Conservation (phyloP, 306 rosid genomes). For the Medicago ruthenica region DNA sequence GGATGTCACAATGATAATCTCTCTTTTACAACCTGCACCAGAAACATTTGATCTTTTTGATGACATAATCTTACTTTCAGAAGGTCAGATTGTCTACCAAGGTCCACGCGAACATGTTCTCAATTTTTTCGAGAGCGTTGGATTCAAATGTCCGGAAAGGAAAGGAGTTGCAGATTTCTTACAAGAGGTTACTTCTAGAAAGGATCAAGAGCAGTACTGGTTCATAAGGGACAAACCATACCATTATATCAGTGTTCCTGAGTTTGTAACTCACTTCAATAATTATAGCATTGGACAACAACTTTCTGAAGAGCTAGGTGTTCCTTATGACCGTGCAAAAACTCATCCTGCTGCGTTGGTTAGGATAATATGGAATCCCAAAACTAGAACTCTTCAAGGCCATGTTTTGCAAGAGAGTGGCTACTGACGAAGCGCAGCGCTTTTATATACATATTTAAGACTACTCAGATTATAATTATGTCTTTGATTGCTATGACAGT, state of each 20-base stretch:
- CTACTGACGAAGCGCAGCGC: conserved; percentile 69
- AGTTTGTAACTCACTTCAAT: conserved; percentile 54
- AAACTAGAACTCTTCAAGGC: conserved; percentile 71
- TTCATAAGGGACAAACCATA: conserved; percentile 58
- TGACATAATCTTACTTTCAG: conserved; percentile 72
- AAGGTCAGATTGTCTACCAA: conserved; percentile 78
- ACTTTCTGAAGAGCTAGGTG: conserved; percentile 50
- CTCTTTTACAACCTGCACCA: conserved; percentile 85
- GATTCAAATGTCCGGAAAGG: conserved; percentile 80
- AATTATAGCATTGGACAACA: conserved; percentile 48
- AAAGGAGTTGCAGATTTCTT: conserved; percentile 81
- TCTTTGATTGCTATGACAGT: conserved; percentile 70
- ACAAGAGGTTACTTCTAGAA: conserved; percentile 80
- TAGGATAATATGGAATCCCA: conserved; percentile 67
- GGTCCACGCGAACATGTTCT: conserved; percentile 68
- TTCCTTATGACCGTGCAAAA: conserved; percentile 56
- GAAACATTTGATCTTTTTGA: conserved; percentile 76
- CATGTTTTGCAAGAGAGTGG: conserved; percentile 81
- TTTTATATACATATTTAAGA: conserved; percentile 71
- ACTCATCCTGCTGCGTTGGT: conserved; percentile 69
- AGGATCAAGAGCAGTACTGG: conserved; percentile 87
- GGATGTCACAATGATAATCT: conserved; percentile 69
- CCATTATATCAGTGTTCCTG: conserved; percentile 54
- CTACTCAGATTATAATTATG: conserved; percentile 65
- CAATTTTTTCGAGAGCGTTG: conserved; percentile 58